phyloP scores from a whole-genome alignment of 2,329 filamentous ascomycete species.

The Gaeumannomyces sp. region DNA sequence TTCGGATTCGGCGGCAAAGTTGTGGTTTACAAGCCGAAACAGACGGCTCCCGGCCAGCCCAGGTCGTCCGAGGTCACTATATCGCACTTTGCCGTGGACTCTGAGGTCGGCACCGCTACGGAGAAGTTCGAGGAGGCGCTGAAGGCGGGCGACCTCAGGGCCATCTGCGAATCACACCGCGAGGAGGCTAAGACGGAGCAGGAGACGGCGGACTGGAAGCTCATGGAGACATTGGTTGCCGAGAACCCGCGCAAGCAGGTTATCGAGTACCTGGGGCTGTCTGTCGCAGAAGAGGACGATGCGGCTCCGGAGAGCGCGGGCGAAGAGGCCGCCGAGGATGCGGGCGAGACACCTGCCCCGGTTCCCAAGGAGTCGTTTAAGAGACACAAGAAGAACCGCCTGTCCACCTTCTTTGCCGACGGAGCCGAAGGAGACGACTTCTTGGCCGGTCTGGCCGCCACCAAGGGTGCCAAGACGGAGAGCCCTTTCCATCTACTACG shows the following conservation, averaged over 20 bases:
- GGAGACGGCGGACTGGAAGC: constrained; percentile 93
- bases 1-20: constrained; percentile 97
- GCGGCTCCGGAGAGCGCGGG: constrained; percentile 38
- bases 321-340: constrained; percentile 16
- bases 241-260: constrained; percentile 82
- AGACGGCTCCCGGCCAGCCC: constrained; percentile 55
- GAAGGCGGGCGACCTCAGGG: constrained; percentile 66
- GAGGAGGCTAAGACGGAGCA: constrained; percentile 73
- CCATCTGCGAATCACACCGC: constrained; percentile 76
- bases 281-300: constrained; percentile 49
- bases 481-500: constrained; percentile 88
- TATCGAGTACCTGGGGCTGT: constrained; percentile 84
- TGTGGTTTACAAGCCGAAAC: constrained; percentile 61
- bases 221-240: constrained; percentile 82
- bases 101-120: constrained; percentile 74
- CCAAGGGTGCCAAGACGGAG: constrained; percentile 87
- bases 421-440: constrained; percentile 75
- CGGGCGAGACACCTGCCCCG: constrained; percentile 21
- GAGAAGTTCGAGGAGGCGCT: constrained; percentile 82
- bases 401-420: constrained; percentile 77
- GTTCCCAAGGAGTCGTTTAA: constrained; percentile 38
- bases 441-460: constrained; percentile 74
- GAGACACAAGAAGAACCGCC: constrained; percentile 55
- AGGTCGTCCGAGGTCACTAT: constrained; percentile 73
- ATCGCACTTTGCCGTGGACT: constrained; percentile 82